phyloP scores from a whole-genome alignment of 2,329 filamentous ascomycete genomes.

The Sporothrix schenckii region DNA sequence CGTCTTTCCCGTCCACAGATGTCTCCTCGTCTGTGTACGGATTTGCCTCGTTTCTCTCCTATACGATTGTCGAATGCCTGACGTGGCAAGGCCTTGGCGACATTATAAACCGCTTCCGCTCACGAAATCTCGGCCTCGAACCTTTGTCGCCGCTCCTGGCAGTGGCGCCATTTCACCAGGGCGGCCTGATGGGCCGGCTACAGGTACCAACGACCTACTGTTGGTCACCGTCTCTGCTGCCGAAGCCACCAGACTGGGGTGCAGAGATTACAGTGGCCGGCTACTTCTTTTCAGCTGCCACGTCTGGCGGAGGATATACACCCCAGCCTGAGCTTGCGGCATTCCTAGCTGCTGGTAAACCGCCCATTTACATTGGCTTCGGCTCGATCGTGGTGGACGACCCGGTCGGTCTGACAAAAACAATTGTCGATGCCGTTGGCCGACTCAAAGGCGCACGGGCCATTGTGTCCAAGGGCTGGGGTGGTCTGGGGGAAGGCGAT shows the following conservation, averaged over 20 bases:
- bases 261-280: conserved; percentile 72
- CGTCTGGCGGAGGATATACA: conserved; percentile 49
- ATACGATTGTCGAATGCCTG: conserved; percentile 79
- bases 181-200: conserved; percentile 66
- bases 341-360: conserved; percentile 69
- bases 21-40: neutral
- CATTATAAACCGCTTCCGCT: conserved; percentile 73
- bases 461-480: conserved; percentile 86
- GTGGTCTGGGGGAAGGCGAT: conserved; percentile 74
- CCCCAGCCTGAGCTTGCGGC: conserved; percentile 66
- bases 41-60: conserved; percentile 66
- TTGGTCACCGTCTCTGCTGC: conserved; percentile 55
- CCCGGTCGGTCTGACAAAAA: conserved; percentile 68
- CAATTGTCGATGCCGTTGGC: conserved; percentile 72
- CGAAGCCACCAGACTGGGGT: conserved; percentile 77
- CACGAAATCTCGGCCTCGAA: conserved; percentile 27
- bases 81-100: conserved; percentile 88
- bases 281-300: conserved; percentile 62
- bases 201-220: conserved; percentile 76
- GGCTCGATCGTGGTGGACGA: conserved; percentile 82
- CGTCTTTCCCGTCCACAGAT: neutral
- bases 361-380: conserved; percentile 81
- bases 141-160: conserved; percentile 55
- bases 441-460: conserved; percentile 60
- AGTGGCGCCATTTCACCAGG: conserved; percentile 62